Percentiles rank a stretch among this genome's conserved stretches.
Evolutionary conservation across 345 rosid species (phyloP).

Genomic region (Rhizophora mangle): DNA sequence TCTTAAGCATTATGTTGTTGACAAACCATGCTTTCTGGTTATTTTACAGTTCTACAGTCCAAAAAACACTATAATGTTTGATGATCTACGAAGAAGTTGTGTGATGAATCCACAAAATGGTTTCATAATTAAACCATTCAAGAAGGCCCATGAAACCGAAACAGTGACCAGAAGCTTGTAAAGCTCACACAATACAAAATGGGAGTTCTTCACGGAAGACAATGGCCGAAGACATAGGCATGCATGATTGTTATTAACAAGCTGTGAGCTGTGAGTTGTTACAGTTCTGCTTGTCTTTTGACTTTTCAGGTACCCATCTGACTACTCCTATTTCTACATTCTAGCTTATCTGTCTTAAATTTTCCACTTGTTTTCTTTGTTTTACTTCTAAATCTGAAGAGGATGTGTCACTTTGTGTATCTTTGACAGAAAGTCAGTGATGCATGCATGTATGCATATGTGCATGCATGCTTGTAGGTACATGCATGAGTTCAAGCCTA

Average conservation of each 20-base stretch:
- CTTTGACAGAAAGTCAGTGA: too few relatives aligned
- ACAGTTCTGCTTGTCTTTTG: conserved; percentile 5
- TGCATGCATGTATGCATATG: too few relatives aligned
- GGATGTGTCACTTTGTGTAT: too few relatives aligned
- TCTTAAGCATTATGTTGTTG: neutral
- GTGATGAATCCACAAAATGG: conserved; percentile 98
- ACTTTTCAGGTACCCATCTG: conserved; percentile 25
- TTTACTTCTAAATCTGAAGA: too few relatives aligned
- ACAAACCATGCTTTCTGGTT: neutral
- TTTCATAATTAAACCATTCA: conserved; percentile 71
- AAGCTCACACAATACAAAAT: conserved; percentile 62
- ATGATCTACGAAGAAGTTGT: conserved; percentile 78
- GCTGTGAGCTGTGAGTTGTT: conserved; percentile 18
- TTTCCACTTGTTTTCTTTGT: too few relatives aligned
- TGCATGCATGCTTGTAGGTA: too few relatives aligned
- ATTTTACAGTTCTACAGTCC: conserved; percentile 65
- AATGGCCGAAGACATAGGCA: conserved; percentile 69
- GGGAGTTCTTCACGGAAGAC: conserved; percentile 70
- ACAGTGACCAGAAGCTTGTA: conserved; percentile 76
- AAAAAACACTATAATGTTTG: conserved; percentile 92
- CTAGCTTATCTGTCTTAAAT: too few relatives aligned
- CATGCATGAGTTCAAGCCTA: too few relatives aligned
- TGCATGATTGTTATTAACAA: conserved; percentile 24
- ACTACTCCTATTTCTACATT: too few relatives aligned
- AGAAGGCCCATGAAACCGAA: conserved; percentile 85